Percentiles rank a stretch among this genome's conserved stretches.
These are phyloP conservation scores for Trapa bicornis DNA, from an alignment of 345 rosid species.

Conservation along the genomic window DNA sequence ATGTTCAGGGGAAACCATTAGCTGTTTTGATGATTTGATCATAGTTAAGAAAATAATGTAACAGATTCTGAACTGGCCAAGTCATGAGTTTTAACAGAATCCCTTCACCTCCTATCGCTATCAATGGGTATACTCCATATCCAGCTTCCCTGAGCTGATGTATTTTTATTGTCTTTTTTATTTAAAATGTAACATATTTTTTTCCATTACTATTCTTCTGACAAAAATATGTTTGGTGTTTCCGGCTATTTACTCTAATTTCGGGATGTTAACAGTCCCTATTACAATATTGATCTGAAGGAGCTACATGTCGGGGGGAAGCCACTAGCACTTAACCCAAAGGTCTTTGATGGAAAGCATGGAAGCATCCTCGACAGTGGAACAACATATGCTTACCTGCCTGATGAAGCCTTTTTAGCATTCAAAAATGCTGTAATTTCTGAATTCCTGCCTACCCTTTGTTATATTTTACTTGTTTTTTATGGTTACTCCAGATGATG, in stretches of 20 bases:
- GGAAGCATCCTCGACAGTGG: conserved; percentile 87
- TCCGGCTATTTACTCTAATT: conserved; percentile 89
- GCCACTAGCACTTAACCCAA: conserved; percentile 45
- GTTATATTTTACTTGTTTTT: background rate
- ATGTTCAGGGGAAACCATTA: conserved; percentile 5
- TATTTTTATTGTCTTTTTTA: background rate
- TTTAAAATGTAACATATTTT: background rate
- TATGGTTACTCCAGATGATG: background rate
- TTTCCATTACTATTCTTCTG: conserved; percentile 26
- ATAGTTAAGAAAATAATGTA: background rate
- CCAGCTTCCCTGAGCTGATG: background rate
- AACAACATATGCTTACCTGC: conserved; percentile 83
- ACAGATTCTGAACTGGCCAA: background rate
- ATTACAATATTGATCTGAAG: conserved; percentile 93
- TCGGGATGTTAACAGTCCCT: conserved; percentile 99
- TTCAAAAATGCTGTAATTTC: conserved; percentile 69
- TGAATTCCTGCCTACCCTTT: background rate
- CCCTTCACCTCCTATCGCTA: too few relatives aligned
- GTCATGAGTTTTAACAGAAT: too few relatives aligned
- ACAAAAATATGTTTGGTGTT: conserved; percentile 40
- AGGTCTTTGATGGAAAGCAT: conserved; percentile 57
- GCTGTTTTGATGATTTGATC: background rate
- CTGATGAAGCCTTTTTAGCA: conserved; percentile 58
- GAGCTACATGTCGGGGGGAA: conserved; percentile 87
- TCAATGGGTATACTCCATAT: background rate